Percentiles rank a stretch among this genome's conserved stretches.
Conservation (phyloP, 2,329 filamentous ascomycete species). For the Clonostachys byssicola region DNA sequence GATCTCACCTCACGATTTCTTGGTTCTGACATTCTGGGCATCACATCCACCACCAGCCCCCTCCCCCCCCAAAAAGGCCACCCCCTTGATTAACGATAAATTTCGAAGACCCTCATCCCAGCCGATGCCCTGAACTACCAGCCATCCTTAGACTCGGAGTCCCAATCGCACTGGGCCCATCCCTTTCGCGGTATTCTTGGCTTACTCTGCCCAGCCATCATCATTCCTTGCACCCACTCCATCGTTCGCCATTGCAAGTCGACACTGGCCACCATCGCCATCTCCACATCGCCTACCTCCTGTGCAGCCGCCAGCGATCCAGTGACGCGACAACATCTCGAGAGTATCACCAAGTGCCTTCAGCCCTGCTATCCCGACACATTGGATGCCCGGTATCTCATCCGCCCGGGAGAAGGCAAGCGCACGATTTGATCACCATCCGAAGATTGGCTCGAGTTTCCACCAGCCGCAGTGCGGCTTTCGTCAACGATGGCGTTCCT, state of each 20-base stretch:
- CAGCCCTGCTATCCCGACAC: conserved; percentile 7
- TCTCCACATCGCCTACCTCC: no score
- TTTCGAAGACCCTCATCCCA: conserved; percentile 6
- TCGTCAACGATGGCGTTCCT: conserved; percentile 68
- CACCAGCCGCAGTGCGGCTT: conserved; percentile 28
- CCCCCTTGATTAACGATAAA: conserved; percentile 7
- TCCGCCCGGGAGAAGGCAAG: neutral
- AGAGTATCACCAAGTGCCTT: no score
- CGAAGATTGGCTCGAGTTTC: conserved; percentile 1
- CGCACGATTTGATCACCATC: conserved; percentile 11
- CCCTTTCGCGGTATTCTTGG: conserved; percentile 4
- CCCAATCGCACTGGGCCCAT: conserved; percentile 8
- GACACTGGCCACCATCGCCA: no score
- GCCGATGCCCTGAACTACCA: conserved; percentile 18
- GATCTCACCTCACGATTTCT: no score
- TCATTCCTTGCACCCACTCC: conserved; percentile 5
- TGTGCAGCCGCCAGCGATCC: neutral
- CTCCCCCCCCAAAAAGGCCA: neutral
- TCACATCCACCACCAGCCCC: neutral
- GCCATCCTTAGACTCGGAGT: conserved; percentile 35
- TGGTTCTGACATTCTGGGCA: no score
- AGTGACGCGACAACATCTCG: neutral
- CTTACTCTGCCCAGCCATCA: conserved; percentile 7
- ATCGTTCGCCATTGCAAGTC: conserved; percentile 5
- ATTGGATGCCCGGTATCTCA: neutral